A percentile compares a stretch with the other conserved stretches of the same genome.
Evolutionary conservation across 2,329 filamentous ascomycete genomes (phyloP).

Genomic region (Xylariaceae sp.): DNA sequence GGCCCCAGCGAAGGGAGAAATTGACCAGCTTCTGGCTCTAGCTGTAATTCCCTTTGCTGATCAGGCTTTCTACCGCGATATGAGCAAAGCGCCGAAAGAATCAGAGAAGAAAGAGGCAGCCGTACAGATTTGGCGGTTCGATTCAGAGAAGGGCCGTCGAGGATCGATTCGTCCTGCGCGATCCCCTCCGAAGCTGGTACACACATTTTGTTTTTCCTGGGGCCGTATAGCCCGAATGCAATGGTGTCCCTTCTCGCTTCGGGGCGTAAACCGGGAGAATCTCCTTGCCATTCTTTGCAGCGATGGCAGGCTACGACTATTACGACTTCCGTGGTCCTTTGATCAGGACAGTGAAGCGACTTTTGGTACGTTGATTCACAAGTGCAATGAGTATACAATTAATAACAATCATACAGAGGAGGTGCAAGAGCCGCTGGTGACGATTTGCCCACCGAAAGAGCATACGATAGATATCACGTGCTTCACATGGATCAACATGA

Average conservation of each 20-base stretch:
- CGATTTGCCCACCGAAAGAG: conserved; percentile 42
- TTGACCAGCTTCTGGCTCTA: conserved; percentile 47
- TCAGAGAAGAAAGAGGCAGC: conserved; percentile 39
- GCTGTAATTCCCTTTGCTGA: conserved; percentile 47
- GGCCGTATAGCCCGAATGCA: conserved; percentile 46
- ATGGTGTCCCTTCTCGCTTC: conserved; percentile 47
- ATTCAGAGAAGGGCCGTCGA: conserved; percentile 24
- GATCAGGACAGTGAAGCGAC: conserved; percentile 20
- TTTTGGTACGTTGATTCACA: conserved; percentile 35
- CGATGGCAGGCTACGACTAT: conserved; percentile 46
- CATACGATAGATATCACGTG: conserved; percentile 45
- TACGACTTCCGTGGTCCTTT: conserved; percentile 34
- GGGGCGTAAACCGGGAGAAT: conserved; percentile 27
- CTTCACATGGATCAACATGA: conserved; percentile 52
- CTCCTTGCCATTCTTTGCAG: conserved; percentile 46
- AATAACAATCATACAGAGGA: conserved; percentile 35
- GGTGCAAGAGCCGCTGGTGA: conserved; percentile 39
- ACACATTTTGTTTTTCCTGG: conserved; percentile 45
- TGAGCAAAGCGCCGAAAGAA: conserved; percentile 32
- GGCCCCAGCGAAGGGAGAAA: conserved; percentile 36
- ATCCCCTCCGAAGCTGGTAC: conserved; percentile 33
- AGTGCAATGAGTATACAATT: conserved; percentile 2
- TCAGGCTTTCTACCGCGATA: conserved; percentile 38
- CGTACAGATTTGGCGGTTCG: conserved; percentile 51
- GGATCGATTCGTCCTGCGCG: conserved; percentile 32